These are phyloP conservation scores for Gleditsia sinensis DNA, from an alignment of 306 rosid genomes.

Conservation along the genomic window DNA sequence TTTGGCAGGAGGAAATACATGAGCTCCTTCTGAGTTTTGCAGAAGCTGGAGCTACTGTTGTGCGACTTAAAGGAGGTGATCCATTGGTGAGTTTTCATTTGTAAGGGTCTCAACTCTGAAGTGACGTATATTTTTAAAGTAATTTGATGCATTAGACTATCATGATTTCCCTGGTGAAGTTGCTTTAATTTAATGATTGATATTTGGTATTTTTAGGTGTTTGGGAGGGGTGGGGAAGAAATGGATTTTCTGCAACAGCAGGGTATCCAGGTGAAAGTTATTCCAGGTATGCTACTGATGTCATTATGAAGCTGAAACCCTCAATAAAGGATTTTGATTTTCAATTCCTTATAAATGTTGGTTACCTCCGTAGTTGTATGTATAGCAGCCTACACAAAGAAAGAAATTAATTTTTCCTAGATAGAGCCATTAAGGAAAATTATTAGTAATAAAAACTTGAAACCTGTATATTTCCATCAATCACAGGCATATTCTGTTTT, in stretches of 20 bases:
- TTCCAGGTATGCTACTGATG: slow-evolving; percentile 70
- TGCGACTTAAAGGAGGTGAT: slow-evolving; percentile 97
- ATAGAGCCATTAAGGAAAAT: background rate
- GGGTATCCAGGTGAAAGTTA: slow-evolving; percentile 88
- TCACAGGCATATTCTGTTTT: slow-evolving; percentile 2
- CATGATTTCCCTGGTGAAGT: background rate
- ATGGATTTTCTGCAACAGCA: slow-evolving; percentile 95
- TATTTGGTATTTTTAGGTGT: slow-evolving; percentile 60
- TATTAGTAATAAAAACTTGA: slow-evolving; percentile 3
- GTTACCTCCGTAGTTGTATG: background rate
- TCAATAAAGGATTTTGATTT: background rate
- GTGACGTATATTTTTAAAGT: background rate
- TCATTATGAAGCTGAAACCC: slow-evolving; percentile 26
- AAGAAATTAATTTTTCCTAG: background rate
- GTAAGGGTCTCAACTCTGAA: slow-evolving; percentile 6
- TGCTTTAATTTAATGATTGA: background rate
- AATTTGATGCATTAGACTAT: slow-evolving; percentile 4
- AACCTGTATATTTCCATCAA: background rate
- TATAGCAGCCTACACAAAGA: background rate
- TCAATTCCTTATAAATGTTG: background rate
- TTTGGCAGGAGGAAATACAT: slow-evolving; percentile 89
- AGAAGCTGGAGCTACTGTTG: slow-evolving; percentile 95
- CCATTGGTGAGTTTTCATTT: slow-evolving; percentile 71
- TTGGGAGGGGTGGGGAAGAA: slow-evolving; percentile 99
- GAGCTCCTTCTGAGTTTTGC: slow-evolving; percentile 93